Evolutionary conservation across 306 rosid species (phyloP), one percentile per base, ranked within the genome.

Genomic region (Glycine tomentella): DNA sequence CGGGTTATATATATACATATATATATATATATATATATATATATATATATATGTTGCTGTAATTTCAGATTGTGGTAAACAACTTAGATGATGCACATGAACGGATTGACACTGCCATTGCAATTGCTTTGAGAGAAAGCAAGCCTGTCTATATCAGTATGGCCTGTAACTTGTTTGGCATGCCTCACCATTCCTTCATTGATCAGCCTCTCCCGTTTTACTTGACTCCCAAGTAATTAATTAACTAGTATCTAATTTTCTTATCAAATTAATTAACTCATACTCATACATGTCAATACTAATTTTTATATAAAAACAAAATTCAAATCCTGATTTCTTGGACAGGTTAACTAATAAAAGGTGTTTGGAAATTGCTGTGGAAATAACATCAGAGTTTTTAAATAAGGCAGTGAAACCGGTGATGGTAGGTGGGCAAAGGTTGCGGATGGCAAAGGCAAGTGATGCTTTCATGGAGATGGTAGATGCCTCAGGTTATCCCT

Each of bases 61-160:
- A n/a, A n/a, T n/a, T n/a, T n/a, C n/a, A n/a, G n/a, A n/a, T n/a
- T n/a, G n/a, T n/a, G n/a, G n/a, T n/a, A n/a, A n/a, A n/a, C n/a
- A n/a, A n/a, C n/a, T n/a, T n/a, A n/a, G n/a, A n/a, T n/a, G n/a
- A n/a, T n/a, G n/a, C n/a, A 40, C 0, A 50, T 12, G 79, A 72
- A 36, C 62, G 4, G 36, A 72, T 80, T 20, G 84, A 80, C 40
- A 34, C 57, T 10, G 84, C 84, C 15, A 80, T 80, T 40, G 69
- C 84, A 50, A 17, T 34, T 12, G 52, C 65, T 34, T 7, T 80
- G 65, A 80, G 62, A 38, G 84, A 80, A 63, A 80, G 79, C 73
- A 80, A 80, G 20, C 84, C 84, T 50, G 84, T 80, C n/a, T 80
- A 80, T 20, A 72, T 80, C 3, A 80, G 84, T 55, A 62, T 80